Evolutionary conservation across 2,329 filamentous ascomycete species (phyloP).

Genomic region (Fusarium sp.): DNA sequence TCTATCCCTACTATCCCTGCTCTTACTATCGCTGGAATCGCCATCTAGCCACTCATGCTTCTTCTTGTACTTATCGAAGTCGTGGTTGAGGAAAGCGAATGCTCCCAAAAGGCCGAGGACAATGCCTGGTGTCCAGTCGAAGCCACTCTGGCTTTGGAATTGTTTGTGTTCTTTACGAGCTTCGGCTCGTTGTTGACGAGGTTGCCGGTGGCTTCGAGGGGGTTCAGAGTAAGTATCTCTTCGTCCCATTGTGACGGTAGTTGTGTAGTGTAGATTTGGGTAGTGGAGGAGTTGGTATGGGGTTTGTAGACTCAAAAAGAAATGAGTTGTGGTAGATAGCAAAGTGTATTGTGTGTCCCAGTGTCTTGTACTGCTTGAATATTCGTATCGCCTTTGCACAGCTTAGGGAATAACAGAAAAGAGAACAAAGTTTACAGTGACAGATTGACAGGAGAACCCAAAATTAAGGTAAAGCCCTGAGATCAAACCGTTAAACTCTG

Average conservation of each 20-base stretch:
- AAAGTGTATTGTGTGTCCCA: not conserved
- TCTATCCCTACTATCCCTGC: slow-evolving; percentile 21
- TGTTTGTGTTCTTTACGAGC: slow-evolving; percentile 39
- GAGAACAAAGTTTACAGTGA: slow-evolving; percentile 8
- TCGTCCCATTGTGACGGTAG: slow-evolving; percentile 30
- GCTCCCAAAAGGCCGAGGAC: slow-evolving; percentile 53
- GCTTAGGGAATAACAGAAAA: not conserved
- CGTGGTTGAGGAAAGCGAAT: slow-evolving; percentile 54
- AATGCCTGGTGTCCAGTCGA: slow-evolving; percentile 56
- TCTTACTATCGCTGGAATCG: not conserved
- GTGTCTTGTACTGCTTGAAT: not conserved
- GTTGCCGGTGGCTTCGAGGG: slow-evolving; percentile 18
- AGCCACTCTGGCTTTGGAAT: slow-evolving; percentile 49
- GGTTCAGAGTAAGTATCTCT: slow-evolving; percentile 32
- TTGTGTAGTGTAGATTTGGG: not conserved
- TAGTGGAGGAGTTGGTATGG: not conserved
- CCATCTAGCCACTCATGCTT: slow-evolving; percentile 14
- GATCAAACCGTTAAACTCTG: slow-evolving; percentile 2
- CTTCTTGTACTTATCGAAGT: slow-evolving; percentile 45
- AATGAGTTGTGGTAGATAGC: not conserved
- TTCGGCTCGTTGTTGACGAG: slow-evolving; percentile 11
- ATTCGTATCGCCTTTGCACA: not conserved
- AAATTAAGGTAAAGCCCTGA: not conserved
- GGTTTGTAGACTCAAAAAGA: not conserved
- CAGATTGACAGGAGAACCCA: slow-evolving; percentile 7